phyloP scores from a whole-genome alignment of 2,329 filamentous ascomycete genomes.

The Lojkania enalia region DNA sequence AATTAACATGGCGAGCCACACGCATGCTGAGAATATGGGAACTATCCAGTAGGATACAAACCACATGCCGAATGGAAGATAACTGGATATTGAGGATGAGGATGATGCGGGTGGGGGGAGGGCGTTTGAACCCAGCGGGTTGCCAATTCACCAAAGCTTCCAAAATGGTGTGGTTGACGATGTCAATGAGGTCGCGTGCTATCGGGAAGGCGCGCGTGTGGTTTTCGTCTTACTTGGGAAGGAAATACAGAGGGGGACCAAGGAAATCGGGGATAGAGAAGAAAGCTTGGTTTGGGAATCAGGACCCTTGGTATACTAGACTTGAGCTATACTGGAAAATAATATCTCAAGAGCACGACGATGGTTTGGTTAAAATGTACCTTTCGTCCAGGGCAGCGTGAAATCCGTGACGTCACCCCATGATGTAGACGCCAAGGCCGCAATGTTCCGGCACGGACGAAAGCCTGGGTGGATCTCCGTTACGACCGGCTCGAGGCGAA shows the following conservation, averaged over 20 bases:
- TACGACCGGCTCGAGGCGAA: background rate
- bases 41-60: constrained; percentile 61
- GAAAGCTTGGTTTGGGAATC: too few relatives aligned
- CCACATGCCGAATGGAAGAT: constrained; percentile 31
- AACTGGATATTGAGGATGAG: background rate
- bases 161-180: background rate
- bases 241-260: too few relatives aligned
- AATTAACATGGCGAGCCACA: constrained; percentile 63
- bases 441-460: background rate
- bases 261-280: too few relatives aligned
- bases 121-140: background rate
- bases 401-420: background rate
- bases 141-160: background rate
- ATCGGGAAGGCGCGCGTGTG: background rate
- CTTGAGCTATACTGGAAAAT: too few relatives aligned
- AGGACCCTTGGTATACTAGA: too few relatives aligned
- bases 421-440: background rate
- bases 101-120: background rate
- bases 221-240: too few relatives aligned
- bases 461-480: too few relatives aligned
- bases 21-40: constrained; percentile 66
- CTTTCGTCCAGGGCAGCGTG: too few relatives aligned
- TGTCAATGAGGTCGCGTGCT: background rate
- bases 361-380: too few relatives aligned
- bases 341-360: too few relatives aligned